Base-by-base conservation (phyloP, 2,329 filamentous ascomycete genomes). In the Alternaria infectoria region DNA sequence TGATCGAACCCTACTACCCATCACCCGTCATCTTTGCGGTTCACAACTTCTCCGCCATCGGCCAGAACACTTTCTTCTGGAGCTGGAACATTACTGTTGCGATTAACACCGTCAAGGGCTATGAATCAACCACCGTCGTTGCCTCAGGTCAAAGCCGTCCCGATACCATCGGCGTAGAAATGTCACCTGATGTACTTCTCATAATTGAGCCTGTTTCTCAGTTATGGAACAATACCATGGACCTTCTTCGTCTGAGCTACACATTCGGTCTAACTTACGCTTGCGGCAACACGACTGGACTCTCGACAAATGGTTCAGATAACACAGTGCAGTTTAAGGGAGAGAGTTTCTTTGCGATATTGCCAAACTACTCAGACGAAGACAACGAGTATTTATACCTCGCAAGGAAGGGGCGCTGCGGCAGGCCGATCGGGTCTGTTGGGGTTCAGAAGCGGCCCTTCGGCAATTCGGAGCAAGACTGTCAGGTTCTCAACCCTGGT, bases 341-440 rank as follows among this genome's bases (percentile, higher is more conserved):
- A 17, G 36, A 3, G n/a, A 40, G 0, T 1, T 0, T 40, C 8
- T 40, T 40, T 40, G 36, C 4, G 15, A 0, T 40, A 17, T 40
- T 40, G 0, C 1, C 1, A 40, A 17, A 1, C 0, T 0, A 1
- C 8, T 0, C 8, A 17, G 36, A 40, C 8, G 36, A 3, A 40
- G 36, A 40, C 32, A 0, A 40, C 2, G 32, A 2, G 7, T 3
- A 0, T 5, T 0, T 40, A 10, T 2, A 1, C 8, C 32, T 40
- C 36, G 36, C 36, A 3, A 40, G 36, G 3, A 40, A 40, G 36
- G 36, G 36, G 6, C 3, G 2, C 3, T 40, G 36, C n/a, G 36
- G 2, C 9, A 40, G 0, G 0, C n/a, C 36, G 2, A 40, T 40
- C 5, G 36, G 36, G 5, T 40, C 36, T 40, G 1, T 40, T 3